phyloP scores from a whole-genome alignment of 371 early-diverging fungal genomes.

The Mortierella sp. region DNA sequence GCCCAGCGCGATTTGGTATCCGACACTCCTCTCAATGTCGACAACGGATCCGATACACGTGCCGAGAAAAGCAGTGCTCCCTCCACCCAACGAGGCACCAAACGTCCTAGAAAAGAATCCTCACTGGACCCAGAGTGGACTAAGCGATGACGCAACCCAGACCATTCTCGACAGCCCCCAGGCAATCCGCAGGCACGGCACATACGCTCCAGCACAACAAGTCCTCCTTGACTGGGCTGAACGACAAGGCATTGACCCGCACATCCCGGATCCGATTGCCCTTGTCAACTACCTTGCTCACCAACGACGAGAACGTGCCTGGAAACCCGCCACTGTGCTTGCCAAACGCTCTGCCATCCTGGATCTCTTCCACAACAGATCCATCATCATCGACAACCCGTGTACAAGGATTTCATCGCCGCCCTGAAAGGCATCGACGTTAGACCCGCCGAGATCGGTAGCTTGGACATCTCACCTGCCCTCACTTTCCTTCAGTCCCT shows the following conservation, averaged over 20 bases:
- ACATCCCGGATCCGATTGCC: too few species aligned
- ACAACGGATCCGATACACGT: not conserved
- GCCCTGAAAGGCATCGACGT: conserved; percentile 1
- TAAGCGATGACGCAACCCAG: conserved; percentile 13
- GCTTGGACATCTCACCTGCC: conserved; percentile 1
- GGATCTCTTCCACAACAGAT: not conserved
- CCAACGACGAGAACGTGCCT: too few species aligned
- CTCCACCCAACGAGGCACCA: conserved; percentile 1
- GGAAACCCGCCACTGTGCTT: too few species aligned
- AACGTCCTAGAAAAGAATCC: conserved; percentile 16
- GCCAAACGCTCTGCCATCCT: conserved; percentile 4
- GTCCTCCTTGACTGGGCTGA: too few species aligned
- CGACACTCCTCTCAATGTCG: conserved; percentile 4
- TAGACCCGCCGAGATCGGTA: not conserved
- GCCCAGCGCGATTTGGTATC: conserved; percentile 17
- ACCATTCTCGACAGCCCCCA: not conserved
- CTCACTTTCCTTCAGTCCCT: not conserved
- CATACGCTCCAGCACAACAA: conserved; percentile 7
- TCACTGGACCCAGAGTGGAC: conserved; percentile 3
- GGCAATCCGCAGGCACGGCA: not conserved
- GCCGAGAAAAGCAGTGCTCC: conserved; percentile 3
- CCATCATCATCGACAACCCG: conserved; percentile 1
- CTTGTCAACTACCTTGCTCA: too few species aligned
- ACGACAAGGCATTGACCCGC: too few species aligned
- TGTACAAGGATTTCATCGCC: not conserved